A percentile compares a stretch with the other conserved stretches of the same genome.
Conservation (phyloP, 192 early-diverging fungal genomes). For the Podila horticola region DNA sequence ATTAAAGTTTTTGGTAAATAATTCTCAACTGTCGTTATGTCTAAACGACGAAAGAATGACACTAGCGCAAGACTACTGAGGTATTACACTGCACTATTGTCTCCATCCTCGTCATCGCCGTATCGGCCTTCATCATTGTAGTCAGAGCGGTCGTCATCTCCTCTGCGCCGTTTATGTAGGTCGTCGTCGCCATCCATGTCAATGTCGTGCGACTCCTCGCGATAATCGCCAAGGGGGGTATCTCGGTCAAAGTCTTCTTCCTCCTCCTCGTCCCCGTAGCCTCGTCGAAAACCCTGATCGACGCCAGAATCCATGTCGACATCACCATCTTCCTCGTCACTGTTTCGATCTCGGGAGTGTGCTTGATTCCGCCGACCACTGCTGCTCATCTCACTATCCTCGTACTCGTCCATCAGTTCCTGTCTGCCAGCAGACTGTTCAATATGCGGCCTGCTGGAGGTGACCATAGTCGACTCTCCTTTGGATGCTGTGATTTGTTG, state of each 20-base stretch:
- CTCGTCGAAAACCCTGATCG: conserved; percentile 4
- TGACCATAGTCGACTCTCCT: too few species aligned
- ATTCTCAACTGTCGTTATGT: not conserved
- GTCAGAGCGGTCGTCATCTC: conserved; percentile 15
- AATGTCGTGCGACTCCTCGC: not conserved
- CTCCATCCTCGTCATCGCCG: not conserved
- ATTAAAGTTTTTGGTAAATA: not conserved
- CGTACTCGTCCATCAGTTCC: conserved; percentile 14
- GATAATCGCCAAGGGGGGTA: not conserved
- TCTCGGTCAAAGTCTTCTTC: conserved; percentile 4
- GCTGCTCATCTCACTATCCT: conserved; percentile 32
- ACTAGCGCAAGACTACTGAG: not conserved
- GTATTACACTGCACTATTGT: not conserved
- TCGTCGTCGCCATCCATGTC: conserved; percentile 5
- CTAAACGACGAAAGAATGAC: not conserved
- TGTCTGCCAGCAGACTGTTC: too few species aligned
- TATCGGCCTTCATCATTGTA: conserved; percentile 11
- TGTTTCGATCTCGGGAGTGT: not conserved
- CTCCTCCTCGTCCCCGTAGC: not conserved
- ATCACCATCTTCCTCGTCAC: conserved; percentile 18
- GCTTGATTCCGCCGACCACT: conserved; percentile 5
- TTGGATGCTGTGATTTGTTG: conserved; percentile 1
- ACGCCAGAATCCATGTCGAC: conserved; percentile 33
- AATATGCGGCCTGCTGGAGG: too few species aligned
- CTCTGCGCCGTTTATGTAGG: not conserved